Evolutionary conservation across 2,329 filamentous ascomycete genomes (phyloP), one percentile per base, ranked within the genome.

Genomic region (Trichophyton rubrum): DNA sequence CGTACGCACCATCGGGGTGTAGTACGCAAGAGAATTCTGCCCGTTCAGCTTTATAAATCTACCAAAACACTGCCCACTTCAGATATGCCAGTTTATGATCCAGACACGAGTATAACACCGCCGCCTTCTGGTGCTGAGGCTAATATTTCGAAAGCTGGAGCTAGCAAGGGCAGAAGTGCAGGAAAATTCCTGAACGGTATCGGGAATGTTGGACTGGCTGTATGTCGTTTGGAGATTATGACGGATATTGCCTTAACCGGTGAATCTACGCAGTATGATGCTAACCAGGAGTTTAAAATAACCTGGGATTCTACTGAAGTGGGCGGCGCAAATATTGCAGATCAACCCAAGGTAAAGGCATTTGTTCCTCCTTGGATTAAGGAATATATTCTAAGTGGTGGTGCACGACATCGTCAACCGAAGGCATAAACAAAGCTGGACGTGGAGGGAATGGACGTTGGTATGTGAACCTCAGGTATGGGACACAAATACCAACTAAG

Each of bases 1-100:
- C 86, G 93, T 47, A 99, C 93, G 1, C 87, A 91, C 71, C 93
- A 99, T 74, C 91, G 88, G 11, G 93, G 93, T 22, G 89, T 99
- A 15, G 89, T 99, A 45, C 82, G 93, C 63, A 96, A 96, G 79
- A 82, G 93, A 57, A 84, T 97, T 57, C 73, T 99, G 59, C 93
- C 93, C 0, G 85, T 92, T 38, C 75, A 87, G 65, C 69, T 96
- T 15, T 93, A 92, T 71, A 76, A 75, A 5, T 72, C 71, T 4
- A 75, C 76, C 40, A 72, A 75, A 27, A 68, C 69, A 2, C 67
- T 71, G 20, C 69, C 79, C 9, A 73, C 86, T 38, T 72, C 75
- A 55, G 85, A 86, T 68, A 68, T 74, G 1, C 72, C 77, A 1
- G 68, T 68, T 30, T 75, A 74, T 59, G 66, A 70, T 38, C 67